These are phyloP conservation scores for Sporothrix humicola DNA, from an alignment of 2,329 filamentous ascomycete species.

Conservation along the genomic window DNA sequence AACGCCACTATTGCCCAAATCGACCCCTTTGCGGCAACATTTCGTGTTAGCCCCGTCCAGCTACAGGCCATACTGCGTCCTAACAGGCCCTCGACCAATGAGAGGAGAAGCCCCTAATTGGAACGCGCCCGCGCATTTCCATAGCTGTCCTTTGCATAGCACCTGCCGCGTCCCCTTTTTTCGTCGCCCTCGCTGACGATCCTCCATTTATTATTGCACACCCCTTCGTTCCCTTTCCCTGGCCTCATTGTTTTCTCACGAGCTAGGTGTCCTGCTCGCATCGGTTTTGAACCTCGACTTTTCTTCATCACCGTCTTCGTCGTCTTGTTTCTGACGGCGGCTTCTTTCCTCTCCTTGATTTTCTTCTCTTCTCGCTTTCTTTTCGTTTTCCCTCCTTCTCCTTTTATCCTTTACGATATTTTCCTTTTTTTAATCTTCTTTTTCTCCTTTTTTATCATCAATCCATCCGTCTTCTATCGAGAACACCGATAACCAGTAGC, in stretches of 20 bases:
- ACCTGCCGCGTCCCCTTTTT: conserved; percentile 28
- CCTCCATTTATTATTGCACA: conserved; percentile 18
- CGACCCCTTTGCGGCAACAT: conserved; percentile 8
- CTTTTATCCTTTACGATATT: neutral
- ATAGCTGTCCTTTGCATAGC: conserved; percentile 4
- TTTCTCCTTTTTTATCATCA: neutral
- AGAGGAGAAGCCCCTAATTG: neutral
- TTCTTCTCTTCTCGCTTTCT: conserved; percentile 8
- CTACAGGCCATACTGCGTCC: conserved; percentile 15
- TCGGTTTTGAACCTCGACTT: neutral
- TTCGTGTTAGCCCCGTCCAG: conserved; percentile 17
- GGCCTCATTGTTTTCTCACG: conserved; percentile 21
- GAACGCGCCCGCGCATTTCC: conserved; percentile 7
- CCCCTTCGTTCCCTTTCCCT: conserved; percentile 18
- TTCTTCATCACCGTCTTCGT: conserved; percentile 16
- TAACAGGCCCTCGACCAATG: conserved; percentile 12
- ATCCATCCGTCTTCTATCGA: neutral
- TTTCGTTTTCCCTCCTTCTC: neutral
- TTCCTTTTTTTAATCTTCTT: neutral
- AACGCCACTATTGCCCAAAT: conserved; percentile 11
- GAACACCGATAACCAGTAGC: neutral
- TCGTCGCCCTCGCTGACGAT: conserved; percentile 21
- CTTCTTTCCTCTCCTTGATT: neutral
- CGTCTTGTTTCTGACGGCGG: neutral
- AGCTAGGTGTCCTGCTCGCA: conserved; percentile 12